A percentile compares a stretch with the other conserved stretches of the same genome.
Conservation (phyloP, 352 stramenopile genomes). For the Phytophthora meadii region DNA sequence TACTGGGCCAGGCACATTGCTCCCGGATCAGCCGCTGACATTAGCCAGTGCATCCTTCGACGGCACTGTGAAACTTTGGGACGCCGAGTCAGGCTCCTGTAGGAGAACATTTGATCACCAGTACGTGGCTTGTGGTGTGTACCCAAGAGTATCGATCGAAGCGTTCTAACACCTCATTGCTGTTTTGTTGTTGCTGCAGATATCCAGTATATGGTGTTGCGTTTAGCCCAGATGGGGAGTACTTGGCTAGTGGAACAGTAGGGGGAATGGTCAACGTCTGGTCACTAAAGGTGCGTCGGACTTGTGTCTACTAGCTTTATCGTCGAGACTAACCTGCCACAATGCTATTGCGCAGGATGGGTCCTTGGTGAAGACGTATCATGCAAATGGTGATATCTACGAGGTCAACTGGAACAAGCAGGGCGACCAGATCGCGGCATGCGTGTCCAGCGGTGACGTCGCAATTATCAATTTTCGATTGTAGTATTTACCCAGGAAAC, state of each 20-base stretch:
- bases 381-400: slow-evolving; percentile 97
- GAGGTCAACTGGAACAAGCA: slow-evolving; percentile 98
- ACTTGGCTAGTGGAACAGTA: slow-evolving; percentile 97
- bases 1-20: slow-evolving; percentile 70
- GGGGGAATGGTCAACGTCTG: slow-evolving; percentile 98
- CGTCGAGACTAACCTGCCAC: slow-evolving; percentile 6
- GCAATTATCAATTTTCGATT: slow-evolving; percentile 92
- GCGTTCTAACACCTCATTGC: slow-evolving; percentile 27
- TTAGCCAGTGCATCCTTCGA: slow-evolving; percentile 97
- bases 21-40: slow-evolving; percentile 75
- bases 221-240: slow-evolving; percentile 91
- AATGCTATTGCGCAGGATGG: slow-evolving; percentile 55
- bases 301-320: slow-evolving; percentile 4
- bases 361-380: slow-evolving; percentile 86
- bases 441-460: slow-evolving; percentile 87
- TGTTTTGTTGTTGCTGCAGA: slow-evolving; percentile 36
- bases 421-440: slow-evolving; percentile 86
- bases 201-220: slow-evolving; percentile 89
- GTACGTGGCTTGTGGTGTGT: slow-evolving; percentile 66
- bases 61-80: slow-evolving; percentile 95
- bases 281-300: slow-evolving; percentile 92
- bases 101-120: slow-evolving; percentile 94
- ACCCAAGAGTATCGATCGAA: slow-evolving; percentile 7
- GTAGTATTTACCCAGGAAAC: slow-evolving; percentile 82
- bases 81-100: slow-evolving; percentile 91